Evolutionary conservation across 768 basidiomycete genomes (phyloP), one percentile per base, ranked within the genome.

Genomic region (Leccinellum luteum): DNA sequence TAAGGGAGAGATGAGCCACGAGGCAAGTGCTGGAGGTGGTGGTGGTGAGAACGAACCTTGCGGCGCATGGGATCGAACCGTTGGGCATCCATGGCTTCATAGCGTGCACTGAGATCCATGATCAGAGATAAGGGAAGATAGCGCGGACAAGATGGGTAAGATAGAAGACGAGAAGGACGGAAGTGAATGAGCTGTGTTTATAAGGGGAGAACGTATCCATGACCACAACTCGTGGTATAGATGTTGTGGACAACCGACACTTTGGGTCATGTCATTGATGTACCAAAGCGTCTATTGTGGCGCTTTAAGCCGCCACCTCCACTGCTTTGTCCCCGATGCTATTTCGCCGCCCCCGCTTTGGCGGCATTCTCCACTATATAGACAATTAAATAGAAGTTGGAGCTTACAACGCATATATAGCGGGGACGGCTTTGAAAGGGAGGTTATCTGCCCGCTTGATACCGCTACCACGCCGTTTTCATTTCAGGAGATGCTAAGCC

Each of bases 21-120:
- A 67, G 62, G 65, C 41, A 27, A 58, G 54, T 19, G 44, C 53
- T 25, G 45, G 58, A 51, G 45, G 58, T 53, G 48, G 57, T 53
- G 56, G 57, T 58, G 38, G 56, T 53, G 55, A 50, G 44, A 60
- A 72, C 66, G 38, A 19, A 74, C 71, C 58, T 62, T 61, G 59
- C 56, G 52, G 32, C 63, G 65, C 67, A 70, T 61, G 63, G 71
- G 71, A 61, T 72, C 70, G 30, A 71, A 72, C 60, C 71, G 62
- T 25, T 74, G 71, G 25, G 65, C 63, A 51, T 74, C 69, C 71
- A 72, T 72, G 64, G 65, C 54, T 44, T 61, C 51, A 54, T 56
- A 58, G 13, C 71, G 67, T 73, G 69, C 35, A 43, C 41, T 43
- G 41, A 58, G 59, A 55, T 61, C 56, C 62, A 68, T 70, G 25